Base-by-base conservation (phyloP, 306 rosid genomes). In the Begonia masoniana region DNA sequence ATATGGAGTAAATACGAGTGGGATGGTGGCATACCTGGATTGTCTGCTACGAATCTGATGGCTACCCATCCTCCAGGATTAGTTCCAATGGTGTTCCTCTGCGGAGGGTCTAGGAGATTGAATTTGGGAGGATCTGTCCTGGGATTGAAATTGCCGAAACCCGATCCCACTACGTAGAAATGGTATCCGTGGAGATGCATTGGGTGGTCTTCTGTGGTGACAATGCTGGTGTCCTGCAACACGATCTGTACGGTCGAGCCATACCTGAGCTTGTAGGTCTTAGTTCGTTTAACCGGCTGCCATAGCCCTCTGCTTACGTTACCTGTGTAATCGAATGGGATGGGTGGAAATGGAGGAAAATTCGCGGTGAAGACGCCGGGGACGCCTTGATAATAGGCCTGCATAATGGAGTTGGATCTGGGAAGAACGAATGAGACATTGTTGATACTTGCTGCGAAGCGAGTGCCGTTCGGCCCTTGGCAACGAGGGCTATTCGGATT, bases 381-480 rank as follows among this genome's bases (percentile, higher is more conserved):
- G 19, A 61, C 15, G 0, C 96, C 81, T 52, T 79, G 76, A 62
- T 91, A 91, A 36, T 73, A 79, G 21, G 96, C 99, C 66, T 91
- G 99, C 86, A 77, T 91, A 23, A 91, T 52, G 57, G 99, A 91
- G 9, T 71, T 85, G 7, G 68, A 65, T 58, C 55, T 65, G 39
- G 99, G 99, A 42, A 68, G 74, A 6, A 86, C 86, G 48, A 91
- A 81, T 39, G 96, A 91, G n/a, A 69, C 69, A 19, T 91, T 91
- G 78, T 86, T 91, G 52, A 91, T 83, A 75, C 96, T 86, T 3
- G 96, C 94, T 0, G 94, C 0, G 10, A 91, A 81, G 17, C 96
- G 95, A n/a, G 99, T 86, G 60, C 95, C 94, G n/a, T 86, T 91
- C 16, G 96, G 99, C 55, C 94, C 96, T 73, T 91, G 96, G 67